Percentiles rank a stretch among this genome's conserved stretches.
These are phyloP conservation scores for Darksidea phi DNA, from an alignment of 495 filamentous ascomycete species.

Conservation along the genomic window DNA sequence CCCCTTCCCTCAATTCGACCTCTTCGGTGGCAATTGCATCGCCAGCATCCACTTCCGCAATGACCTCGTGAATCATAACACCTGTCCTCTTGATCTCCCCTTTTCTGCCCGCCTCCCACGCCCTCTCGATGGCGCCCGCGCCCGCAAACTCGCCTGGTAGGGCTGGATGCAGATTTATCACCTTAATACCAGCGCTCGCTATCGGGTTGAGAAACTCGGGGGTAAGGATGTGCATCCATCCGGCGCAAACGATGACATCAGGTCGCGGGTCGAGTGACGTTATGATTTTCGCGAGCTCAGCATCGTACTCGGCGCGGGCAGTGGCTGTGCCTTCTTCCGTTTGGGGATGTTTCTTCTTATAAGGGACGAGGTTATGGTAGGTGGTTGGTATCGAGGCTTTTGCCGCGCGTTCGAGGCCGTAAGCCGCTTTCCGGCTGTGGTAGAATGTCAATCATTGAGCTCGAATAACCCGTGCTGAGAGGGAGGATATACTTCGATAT, in stretches of 20 bases:
- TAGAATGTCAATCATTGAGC: neutral
- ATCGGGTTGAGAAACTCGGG: slow-evolving; percentile 66
- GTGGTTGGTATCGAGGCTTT: slow-evolving; percentile 70
- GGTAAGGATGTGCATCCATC: slow-evolving; percentile 74
- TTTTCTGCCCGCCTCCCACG: slow-evolving; percentile 69
- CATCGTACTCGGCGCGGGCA: slow-evolving; percentile 69
- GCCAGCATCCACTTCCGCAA: slow-evolving; percentile 80
- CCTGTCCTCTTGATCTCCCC: slow-evolving; percentile 76
- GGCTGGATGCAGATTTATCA: slow-evolving; percentile 88
- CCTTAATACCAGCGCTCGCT: slow-evolving; percentile 55
- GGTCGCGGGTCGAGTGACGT: slow-evolving; percentile 62
- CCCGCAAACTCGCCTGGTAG: slow-evolving; percentile 76
- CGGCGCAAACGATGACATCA: slow-evolving; percentile 67
- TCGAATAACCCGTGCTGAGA: neutral
- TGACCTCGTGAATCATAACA: slow-evolving; percentile 92
- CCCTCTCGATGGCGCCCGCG: slow-evolving; percentile 72
- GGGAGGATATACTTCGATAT: slow-evolving; percentile 60
- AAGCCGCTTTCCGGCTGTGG: slow-evolving; percentile 63
- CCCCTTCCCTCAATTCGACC: slow-evolving; percentile 64
- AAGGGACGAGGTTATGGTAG: slow-evolving; percentile 83
- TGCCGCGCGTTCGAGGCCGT: slow-evolving; percentile 71
- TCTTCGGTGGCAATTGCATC: slow-evolving; percentile 69
- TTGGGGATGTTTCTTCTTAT: slow-evolving; percentile 46
- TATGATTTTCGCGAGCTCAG: slow-evolving; percentile 71
- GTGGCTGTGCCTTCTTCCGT: slow-evolving; percentile 22